phyloP scores from a whole-genome alignment of 2,329 filamentous ascomycete species.

The Aspergillus sojae region DNA sequence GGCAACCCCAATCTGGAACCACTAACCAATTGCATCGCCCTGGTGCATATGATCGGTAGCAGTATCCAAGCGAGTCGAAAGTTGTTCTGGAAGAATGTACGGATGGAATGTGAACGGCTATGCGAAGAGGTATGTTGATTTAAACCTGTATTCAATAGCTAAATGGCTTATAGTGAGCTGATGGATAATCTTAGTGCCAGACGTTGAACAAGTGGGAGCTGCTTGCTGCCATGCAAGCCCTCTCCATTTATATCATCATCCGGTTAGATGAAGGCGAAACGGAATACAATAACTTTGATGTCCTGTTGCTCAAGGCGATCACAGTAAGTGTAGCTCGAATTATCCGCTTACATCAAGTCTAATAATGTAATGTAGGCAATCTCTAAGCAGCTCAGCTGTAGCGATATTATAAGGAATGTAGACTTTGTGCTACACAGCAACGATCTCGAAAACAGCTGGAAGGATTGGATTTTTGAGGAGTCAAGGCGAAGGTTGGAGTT shows the following conservation, averaged over 20 bases:
- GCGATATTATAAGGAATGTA: not conserved
- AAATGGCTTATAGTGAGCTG: not conserved
- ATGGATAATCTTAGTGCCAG: not conserved
- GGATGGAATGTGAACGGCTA: constrained; percentile 46
- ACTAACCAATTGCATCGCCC: not conserved
- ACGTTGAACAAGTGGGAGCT: constrained; percentile 35
- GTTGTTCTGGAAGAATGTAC: constrained; percentile 51
- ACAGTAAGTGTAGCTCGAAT: not conserved
- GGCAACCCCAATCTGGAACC: not conserved
- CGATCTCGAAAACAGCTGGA: not conserved
- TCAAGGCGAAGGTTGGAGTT: not conserved
- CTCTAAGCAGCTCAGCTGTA: not conserved
- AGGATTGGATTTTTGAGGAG: not conserved
- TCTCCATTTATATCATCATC: constrained; percentile 49
- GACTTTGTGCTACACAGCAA: no score
- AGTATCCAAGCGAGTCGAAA: constrained; percentile 35
- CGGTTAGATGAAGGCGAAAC: constrained; percentile 50
- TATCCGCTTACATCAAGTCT: not conserved
- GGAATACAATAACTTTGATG: constrained; percentile 47
- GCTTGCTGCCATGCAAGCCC: constrained; percentile 48
- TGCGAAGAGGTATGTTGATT: constrained; percentile 35
- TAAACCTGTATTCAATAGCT: no score
- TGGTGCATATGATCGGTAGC: not conserved
- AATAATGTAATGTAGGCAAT: not conserved
- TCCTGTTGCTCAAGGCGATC: constrained; percentile 28